These are phyloP conservation scores for Pigoraptor vietnamica DNA, from an alignment of 78 protist species.

Conservation along the genomic window DNA sequence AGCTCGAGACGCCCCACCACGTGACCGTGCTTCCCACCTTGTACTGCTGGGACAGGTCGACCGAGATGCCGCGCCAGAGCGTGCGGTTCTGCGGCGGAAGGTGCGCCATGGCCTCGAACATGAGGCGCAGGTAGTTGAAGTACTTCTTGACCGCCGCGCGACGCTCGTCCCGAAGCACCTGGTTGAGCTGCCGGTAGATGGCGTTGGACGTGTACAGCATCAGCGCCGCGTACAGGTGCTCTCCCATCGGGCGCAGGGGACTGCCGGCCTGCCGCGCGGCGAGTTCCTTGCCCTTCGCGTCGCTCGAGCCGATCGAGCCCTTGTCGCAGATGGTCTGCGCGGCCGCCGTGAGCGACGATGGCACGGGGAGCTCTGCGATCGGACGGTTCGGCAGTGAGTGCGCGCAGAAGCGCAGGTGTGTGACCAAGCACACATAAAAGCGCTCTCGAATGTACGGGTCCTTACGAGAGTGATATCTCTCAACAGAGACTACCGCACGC, in stretches of 20 bases:
- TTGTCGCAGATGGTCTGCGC: background rate
- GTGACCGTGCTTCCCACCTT: background rate
- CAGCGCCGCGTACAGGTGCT: background rate
- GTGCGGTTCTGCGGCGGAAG: background rate
- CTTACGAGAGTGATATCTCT: background rate
- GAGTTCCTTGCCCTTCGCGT: background rate
- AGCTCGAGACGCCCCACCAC: background rate
- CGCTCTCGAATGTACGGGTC: too few species aligned
- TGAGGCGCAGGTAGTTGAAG: background rate
- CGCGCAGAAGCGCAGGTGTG: too few species aligned
- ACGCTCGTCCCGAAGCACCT: background rate
- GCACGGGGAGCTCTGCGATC: background rate
- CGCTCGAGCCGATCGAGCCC: background rate
- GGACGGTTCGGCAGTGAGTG: too few species aligned
- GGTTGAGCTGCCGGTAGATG: background rate
- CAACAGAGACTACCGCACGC: background rate
- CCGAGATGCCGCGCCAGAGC: background rate
- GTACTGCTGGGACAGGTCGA: background rate
- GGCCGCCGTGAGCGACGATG: background rate
- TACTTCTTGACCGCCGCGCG: background rate
- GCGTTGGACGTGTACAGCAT: background rate
- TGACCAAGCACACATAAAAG: too few species aligned
- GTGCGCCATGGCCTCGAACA: background rate
- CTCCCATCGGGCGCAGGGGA: background rate
- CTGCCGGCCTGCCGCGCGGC: background rate